Percentiles rank a stretch among this genome's conserved stretches.
Conservation (phyloP, 106 monocot species). For the Acorus gramineus region DNA sequence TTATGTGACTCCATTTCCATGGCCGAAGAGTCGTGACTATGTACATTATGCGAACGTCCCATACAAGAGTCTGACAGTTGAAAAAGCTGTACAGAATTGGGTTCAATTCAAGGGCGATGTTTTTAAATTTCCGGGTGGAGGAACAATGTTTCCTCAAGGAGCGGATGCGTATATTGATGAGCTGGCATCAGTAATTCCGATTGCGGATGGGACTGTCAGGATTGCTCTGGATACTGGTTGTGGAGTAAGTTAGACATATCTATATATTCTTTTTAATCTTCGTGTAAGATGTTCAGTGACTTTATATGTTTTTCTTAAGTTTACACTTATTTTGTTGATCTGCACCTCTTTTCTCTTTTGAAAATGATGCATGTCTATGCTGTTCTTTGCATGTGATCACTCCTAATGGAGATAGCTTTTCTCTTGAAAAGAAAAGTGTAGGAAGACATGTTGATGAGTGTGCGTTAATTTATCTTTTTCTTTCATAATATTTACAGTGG, state of each 20-base stretch:
- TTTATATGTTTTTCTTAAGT: no score
- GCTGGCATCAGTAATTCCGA: slow-evolving; percentile 45
- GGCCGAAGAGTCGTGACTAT: slow-evolving; percentile 57
- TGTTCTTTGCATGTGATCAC: no score
- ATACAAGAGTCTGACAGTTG: slow-evolving; percentile 36
- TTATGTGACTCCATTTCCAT: slow-evolving; percentile 36
- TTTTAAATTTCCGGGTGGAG: slow-evolving; percentile 42
- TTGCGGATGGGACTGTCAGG: slow-evolving; percentile 42
- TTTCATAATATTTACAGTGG: no score
- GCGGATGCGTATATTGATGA: slow-evolving; percentile 45
- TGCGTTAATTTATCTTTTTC: no score
- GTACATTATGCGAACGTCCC: slow-evolving; percentile 49
- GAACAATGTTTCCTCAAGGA: slow-evolving; percentile 44
- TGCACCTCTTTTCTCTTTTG: no score
- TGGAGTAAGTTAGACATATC: slow-evolving; percentile 22
- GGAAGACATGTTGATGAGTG: no score
- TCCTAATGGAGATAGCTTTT: no score
- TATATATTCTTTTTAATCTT: no score
- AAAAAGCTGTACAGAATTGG: slow-evolving; percentile 47
- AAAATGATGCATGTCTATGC: no score
- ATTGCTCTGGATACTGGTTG: slow-evolving; percentile 55
- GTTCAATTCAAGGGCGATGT: slow-evolving; percentile 41
- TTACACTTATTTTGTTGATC: no score
- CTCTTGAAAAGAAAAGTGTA: no score
- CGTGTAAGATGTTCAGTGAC: no score